These are phyloP conservation scores for Saccharomycopsis capsularis DNA, from an alignment of 805 yeast genomes.

Conservation along the genomic window DNA sequence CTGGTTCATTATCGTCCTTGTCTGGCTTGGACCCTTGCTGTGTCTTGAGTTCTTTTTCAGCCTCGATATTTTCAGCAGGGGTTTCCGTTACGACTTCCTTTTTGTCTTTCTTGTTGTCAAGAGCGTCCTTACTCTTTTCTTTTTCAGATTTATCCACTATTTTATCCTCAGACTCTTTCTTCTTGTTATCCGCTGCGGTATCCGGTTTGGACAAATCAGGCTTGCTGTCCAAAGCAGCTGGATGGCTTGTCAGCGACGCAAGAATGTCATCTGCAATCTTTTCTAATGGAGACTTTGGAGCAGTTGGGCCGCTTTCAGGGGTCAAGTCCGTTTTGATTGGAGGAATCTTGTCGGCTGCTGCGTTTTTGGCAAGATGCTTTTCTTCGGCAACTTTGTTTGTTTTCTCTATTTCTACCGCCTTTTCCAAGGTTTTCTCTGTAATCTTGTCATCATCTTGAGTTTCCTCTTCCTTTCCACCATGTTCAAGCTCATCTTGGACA, in stretches of 20 bases:
- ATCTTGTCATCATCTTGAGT: neutral
- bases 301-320: neutral
- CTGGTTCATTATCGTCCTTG: constrained; percentile 5
- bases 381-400: neutral
- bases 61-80: constrained; percentile 2
- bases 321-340: neutral
- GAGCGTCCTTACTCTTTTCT: neutral
- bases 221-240: neutral
- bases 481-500: neutral
- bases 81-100: constrained; percentile 2
- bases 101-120: neutral
- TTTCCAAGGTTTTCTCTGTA: neutral
- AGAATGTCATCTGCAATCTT: constrained; percentile 14
- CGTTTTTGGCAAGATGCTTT: neutral
- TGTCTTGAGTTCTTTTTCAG: neutral
- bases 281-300: constrained; percentile 16
- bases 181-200: neutral
- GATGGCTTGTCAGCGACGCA: neutral
- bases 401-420: neutral
- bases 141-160: neutral
- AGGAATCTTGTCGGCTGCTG: neutral
- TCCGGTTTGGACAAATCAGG: neutral
- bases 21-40: neutral
- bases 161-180: too few relatives aligned
- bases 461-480: neutral